phyloP scores from a whole-genome alignment of 768 basidiomycete genomes.

The Gloeopeniophorella convolvens region DNA sequence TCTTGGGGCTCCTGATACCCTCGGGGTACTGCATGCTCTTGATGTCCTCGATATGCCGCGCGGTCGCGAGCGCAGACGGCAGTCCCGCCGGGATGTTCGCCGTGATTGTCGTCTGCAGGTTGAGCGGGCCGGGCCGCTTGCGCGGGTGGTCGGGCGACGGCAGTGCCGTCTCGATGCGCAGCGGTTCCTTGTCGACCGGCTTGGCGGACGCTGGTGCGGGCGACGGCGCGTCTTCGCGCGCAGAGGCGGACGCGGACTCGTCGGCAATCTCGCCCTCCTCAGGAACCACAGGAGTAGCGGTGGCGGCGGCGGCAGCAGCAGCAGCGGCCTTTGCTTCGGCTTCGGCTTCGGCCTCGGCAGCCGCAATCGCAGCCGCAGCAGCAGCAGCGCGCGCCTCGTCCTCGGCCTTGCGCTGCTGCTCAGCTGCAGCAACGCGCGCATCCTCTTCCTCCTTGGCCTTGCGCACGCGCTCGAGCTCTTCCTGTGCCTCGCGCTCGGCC shows the following conservation, averaged over 20 bases:
- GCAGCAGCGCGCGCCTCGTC: slow-evolving; percentile 30
- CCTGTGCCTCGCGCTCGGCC: slow-evolving; percentile 31
- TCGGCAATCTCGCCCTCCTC: slow-evolving; percentile 46
- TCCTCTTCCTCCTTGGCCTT: slow-evolving; percentile 24
- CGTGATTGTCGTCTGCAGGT: slow-evolving; percentile 51
- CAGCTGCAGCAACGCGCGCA: slow-evolving; percentile 25
- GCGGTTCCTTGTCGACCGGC: slow-evolving; percentile 40
- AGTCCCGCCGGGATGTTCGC: slow-evolving; percentile 38
- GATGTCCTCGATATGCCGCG: slow-evolving; percentile 81
- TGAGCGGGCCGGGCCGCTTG: slow-evolving; percentile 66
- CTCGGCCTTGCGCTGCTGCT: slow-evolving; percentile 29
- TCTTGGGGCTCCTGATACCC: slow-evolving; percentile 71
- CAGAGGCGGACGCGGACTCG: slow-evolving; percentile 23
- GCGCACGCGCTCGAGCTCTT: slow-evolving; percentile 31
- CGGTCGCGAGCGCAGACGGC: slow-evolving; percentile 69
- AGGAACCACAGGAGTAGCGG: too few relatives aligned
- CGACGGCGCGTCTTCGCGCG: slow-evolving; percentile 16
- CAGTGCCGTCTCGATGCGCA: slow-evolving; percentile 62
- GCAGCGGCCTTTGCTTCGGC: slow-evolving; percentile 29
- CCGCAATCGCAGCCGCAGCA: slow-evolving; percentile 36
- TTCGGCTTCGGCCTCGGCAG: slow-evolving; percentile 26
- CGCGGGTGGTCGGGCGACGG: slow-evolving; percentile 37
- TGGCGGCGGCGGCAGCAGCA: too few relatives aligned
- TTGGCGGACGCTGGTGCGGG: slow-evolving; percentile 39
- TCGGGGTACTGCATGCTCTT: slow-evolving; percentile 73